Percentiles rank a stretch among this genome's conserved stretches.
phyloP scores from a whole-genome alignment of 2,329 filamentous ascomycete species.

The Tolypocladium tropicale region DNA sequence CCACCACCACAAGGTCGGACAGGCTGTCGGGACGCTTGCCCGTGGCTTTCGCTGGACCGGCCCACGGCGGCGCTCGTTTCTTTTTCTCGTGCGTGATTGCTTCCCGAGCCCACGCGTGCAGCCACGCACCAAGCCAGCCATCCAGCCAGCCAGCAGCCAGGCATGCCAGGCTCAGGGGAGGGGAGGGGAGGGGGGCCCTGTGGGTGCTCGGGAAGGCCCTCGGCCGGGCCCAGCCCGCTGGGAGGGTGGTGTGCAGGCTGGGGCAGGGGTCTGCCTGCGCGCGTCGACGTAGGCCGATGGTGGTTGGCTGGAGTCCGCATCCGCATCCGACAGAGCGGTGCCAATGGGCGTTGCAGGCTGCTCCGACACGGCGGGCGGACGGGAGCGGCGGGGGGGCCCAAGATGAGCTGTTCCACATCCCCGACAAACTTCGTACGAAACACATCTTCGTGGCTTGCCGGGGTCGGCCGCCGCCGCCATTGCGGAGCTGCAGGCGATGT shows the following conservation, averaged over 20 bases:
- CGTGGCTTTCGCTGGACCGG: neutral
- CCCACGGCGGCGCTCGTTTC: neutral
- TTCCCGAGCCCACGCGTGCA: neutral
- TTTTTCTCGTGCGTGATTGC: neutral
- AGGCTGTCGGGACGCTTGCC: neutral
- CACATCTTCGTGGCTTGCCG: neutral
- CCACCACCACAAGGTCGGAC: neutral
- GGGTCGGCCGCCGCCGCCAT: neutral
- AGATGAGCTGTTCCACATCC: too few relatives aligned
- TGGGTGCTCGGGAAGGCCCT: neutral
- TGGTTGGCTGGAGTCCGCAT: neutral
- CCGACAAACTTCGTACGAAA: too few relatives aligned
- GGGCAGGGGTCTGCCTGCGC: too few relatives aligned
- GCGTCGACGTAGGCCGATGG: neutral
- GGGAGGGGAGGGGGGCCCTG: too few relatives aligned
- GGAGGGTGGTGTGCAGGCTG: neutral
- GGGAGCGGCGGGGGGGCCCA: neutral
- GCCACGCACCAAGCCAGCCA: neutral
- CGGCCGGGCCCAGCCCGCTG: neutral
- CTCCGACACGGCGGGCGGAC: neutral
- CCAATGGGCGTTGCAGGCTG: constrained; percentile 6
- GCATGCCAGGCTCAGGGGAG: too few relatives aligned
- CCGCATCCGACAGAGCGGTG: constrained; percentile 11
- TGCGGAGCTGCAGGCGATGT: neutral
- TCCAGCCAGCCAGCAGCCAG: neutral